Evolutionary conservation across 768 basidiomycete species (phyloP).

Genomic region (Galerina marginata): DNA sequence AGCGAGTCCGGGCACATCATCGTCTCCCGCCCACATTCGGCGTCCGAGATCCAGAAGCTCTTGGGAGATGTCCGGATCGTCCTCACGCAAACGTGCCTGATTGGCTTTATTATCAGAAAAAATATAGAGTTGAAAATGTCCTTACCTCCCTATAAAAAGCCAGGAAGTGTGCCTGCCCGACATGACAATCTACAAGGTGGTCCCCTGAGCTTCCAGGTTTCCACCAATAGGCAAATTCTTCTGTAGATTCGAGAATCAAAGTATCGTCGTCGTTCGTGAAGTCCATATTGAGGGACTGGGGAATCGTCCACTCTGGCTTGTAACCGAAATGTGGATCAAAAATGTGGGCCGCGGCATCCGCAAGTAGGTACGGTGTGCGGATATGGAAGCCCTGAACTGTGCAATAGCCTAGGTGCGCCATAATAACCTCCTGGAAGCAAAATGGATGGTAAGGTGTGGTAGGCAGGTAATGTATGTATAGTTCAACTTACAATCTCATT

Average conservation of each 20-base stretch:
- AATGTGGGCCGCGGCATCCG: not conserved
- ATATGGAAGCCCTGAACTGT: not conserved
- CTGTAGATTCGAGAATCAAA: not conserved
- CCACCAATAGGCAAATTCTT: not conserved
- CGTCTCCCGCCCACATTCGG: not conserved
- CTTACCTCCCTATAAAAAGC: not conserved
- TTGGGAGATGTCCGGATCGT: no score
- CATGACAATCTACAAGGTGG: not conserved
- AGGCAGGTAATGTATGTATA: no score
- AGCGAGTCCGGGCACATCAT: not conserved
- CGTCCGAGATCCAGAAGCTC: no score
- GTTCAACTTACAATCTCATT: no score
- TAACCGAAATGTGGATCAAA: not conserved
- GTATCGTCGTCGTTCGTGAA: not conserved
- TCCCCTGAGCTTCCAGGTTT: no score
- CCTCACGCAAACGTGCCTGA: no score
- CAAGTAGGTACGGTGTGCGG: not conserved
- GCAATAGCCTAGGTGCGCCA: not conserved
- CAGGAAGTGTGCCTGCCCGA: not conserved
- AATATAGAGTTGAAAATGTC: no score
- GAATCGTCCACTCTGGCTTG: not conserved
- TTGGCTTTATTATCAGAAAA: no score
- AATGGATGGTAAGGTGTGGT: no score
- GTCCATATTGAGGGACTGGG: not conserved
- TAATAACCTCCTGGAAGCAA: not conserved